These are phyloP conservation scores for Neobulgaria alba DNA, from an alignment of 2,329 filamentous ascomycete species.

Conservation along the genomic window DNA sequence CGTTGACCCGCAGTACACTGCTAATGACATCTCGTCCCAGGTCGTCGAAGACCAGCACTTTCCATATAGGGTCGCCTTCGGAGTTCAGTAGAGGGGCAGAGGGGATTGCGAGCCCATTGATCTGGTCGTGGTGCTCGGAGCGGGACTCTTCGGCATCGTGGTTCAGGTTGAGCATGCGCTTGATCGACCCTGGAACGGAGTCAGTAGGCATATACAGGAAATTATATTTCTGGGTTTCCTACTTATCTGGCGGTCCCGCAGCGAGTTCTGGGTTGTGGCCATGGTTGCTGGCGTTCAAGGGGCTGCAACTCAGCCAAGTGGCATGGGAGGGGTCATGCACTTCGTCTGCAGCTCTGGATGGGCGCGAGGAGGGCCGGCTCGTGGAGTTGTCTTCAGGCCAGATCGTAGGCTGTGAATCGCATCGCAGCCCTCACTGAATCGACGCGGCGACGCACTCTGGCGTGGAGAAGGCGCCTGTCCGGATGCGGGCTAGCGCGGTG, in stretches of 20 bases:
- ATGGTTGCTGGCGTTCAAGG: constrained; percentile 32
- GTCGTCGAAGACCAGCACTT: constrained; percentile 92
- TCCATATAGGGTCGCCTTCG: constrained; percentile 93
- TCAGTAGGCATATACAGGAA: not conserved
- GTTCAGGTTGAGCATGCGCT: constrained; percentile 94
- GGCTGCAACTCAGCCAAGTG: constrained; percentile 28
- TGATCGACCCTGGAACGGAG: constrained; percentile 63
- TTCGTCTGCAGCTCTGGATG: not conserved
- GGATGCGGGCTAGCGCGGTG: constrained; percentile 1
- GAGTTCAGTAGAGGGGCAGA: constrained; percentile 75
- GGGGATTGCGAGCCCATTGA: constrained; percentile 57
- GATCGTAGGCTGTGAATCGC: not conserved
- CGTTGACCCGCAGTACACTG: constrained; percentile 88
- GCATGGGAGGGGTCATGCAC: constrained; percentile 21
- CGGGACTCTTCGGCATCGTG: constrained; percentile 48
- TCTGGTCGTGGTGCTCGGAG: constrained; percentile 52
- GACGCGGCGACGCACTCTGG: no score
- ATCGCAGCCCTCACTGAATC: no score
- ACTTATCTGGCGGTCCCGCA: constrained; percentile 68
- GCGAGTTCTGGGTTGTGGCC: constrained; percentile 46
- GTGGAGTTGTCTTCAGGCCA: not conserved
- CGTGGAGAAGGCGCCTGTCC: no score
- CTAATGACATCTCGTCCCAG: constrained; percentile 90
- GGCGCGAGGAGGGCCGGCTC: not conserved
- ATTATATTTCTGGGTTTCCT: constrained; percentile 28